Evolutionary conservation across 306 rosid genomes (phyloP).

Genomic region (Hylodesmum podocarpum): DNA sequence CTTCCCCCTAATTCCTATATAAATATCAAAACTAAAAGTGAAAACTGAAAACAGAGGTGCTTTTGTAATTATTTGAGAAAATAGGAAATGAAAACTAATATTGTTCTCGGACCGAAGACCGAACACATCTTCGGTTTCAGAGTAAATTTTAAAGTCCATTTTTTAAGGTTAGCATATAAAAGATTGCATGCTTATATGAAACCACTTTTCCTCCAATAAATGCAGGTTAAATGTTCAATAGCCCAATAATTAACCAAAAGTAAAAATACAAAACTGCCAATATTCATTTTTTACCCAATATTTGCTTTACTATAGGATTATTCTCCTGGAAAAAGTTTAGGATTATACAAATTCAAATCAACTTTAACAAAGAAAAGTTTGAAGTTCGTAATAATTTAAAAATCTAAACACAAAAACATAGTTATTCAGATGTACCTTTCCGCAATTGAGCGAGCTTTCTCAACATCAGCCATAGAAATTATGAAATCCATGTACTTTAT

Average conservation of each 20-base stretch:
- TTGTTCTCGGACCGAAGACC: not conserved
- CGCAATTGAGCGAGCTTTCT: slow-evolving; percentile 89
- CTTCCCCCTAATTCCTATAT: not conserved
- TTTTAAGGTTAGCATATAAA: not conserved
- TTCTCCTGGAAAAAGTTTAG: not conserved
- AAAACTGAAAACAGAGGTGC: not conserved
- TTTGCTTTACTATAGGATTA: not conserved
- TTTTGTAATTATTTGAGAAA: not conserved
- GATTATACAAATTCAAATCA: not conserved
- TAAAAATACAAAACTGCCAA: not conserved
- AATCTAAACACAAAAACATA: not conserved
- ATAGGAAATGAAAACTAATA: not conserved
- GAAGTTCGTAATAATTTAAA: not conserved
- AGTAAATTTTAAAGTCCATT: not conserved
- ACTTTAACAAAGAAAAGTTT: not conserved
- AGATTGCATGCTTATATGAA: not conserved
- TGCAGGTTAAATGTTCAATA: not conserved
- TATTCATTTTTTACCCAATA: not conserved
- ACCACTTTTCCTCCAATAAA: not conserved
- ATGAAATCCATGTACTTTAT: slow-evolving; percentile 82
- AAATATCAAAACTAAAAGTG: not conserved
- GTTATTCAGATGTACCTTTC: slow-evolving; percentile 57
- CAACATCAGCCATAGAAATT: slow-evolving; percentile 73
- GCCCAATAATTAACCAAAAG: not conserved
- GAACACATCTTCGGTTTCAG: not conserved